phyloP scores from a whole-genome alignment of 352 stramenopile species.

The Pythium dissimile region DNA sequence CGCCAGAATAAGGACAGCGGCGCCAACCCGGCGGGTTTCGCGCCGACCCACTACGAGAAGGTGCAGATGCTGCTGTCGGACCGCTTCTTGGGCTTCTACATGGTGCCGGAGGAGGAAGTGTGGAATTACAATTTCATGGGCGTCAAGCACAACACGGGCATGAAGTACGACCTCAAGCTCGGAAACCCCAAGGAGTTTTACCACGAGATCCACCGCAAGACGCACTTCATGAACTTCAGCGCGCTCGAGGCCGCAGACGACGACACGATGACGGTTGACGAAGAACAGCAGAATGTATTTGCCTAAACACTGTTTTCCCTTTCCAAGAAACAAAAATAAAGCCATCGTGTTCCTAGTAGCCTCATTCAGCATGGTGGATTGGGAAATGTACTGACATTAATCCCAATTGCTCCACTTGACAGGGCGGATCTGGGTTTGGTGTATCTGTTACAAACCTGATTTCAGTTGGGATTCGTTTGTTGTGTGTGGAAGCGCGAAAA shows the following conservation, averaged over 20 bases:
- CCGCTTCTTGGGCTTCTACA: slow-evolving; percentile 99
- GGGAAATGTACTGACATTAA: slow-evolving; percentile 4
- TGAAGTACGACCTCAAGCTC: slow-evolving; percentile 98
- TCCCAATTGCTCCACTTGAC: neutral
- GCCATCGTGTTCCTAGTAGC: neutral
- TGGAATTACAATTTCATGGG: slow-evolving; percentile 99
- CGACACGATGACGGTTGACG: slow-evolving; percentile 82
- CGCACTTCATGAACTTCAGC: slow-evolving; percentile 99
- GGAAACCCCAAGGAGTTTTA: slow-evolving; percentile 99
- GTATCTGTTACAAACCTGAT: slow-evolving; percentile 20
- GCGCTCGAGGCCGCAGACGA: slow-evolving; percentile 94
- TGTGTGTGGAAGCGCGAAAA: slow-evolving; percentile 23
- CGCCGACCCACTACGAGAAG: slow-evolving; percentile 97
- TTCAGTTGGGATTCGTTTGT: slow-evolving; percentile 24
- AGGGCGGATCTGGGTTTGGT: neutral
- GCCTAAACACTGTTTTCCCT: too few relatives aligned
- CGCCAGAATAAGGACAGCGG: slow-evolving; percentile 96
- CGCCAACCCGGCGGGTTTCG: slow-evolving; percentile 94
- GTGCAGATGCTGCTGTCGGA: slow-evolving; percentile 99
- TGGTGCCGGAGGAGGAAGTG: slow-evolving; percentile 97
- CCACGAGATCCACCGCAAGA: slow-evolving; percentile 97
- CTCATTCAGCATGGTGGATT: neutral
- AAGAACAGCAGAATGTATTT: slow-evolving; percentile 90
- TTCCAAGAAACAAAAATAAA: too few relatives aligned
- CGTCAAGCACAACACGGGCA: slow-evolving; percentile 96